Evolutionary conservation across 805 yeast genomes (phyloP), one percentile per base, ranked within the genome.

Genomic region (Nakazawaea wyomingensis): DNA sequence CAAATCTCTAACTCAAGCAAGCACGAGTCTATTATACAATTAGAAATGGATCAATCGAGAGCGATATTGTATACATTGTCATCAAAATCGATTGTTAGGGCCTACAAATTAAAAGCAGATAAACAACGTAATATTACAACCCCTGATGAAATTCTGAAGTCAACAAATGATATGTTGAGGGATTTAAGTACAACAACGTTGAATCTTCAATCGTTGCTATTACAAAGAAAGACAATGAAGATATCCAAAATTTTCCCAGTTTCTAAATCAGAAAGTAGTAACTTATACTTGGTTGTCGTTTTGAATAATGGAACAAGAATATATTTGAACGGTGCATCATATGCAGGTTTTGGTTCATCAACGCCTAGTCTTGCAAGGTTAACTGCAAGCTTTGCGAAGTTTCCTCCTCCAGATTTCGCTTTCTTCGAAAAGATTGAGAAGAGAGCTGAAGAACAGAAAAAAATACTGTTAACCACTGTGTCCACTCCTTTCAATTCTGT

Each of bases 261-360:
- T 9, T 61, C 81, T 3, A 77, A 70, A 38, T 57, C 62, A 17
- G 96, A 88, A 59, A 83, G 88, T 34, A 66, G 74, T 24, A 80
- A 81, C 41, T 66, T 87, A 19, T 87, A 78, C 55, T 64, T 89
- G 42, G 80, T 89, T 39, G 95, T 95, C 0, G 71, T 85, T 13
- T 86, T 96, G 0, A 70, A 78, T 37, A 83, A 80, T 48, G 96
- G 97, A n/a, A 85, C 86, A 51, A 75, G 97, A 51, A 67, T 89
- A 20, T 81, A 77, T 48, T 60, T 82, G 39, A 75, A 80, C 49
- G 78, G 85, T 34, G 49, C 71, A 54, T 48, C 65, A 44, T 35
- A 51, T 41, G 10, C 51, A 36, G 41, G 46, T 44, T 29, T 51
- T 51, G 34, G 34, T 33, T 19, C 37, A 17, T 16, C 37, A 10